Evolutionary conservation across 2,329 filamentous ascomycete genomes (phyloP), one percentile per base, ranked within the genome.

Genomic region (Paecilomyces formosus): DNA sequence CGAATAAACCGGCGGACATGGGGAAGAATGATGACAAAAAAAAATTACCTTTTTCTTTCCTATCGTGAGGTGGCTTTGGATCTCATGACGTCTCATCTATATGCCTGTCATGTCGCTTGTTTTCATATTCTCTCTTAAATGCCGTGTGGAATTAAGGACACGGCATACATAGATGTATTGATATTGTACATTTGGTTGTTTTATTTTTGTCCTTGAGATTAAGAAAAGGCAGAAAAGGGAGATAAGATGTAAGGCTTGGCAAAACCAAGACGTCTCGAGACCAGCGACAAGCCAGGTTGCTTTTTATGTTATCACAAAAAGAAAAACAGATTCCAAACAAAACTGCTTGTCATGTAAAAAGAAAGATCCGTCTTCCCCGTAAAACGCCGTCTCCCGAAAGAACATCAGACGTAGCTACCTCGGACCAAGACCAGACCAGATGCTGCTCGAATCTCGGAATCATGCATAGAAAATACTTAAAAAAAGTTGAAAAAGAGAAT

Each of bases 111-210:
- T 39, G 55, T 56, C 39, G 57, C 50, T 57, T 54, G 39, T 49
- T 58, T 15, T 13, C 1, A 22, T 57, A 54, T 49, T 57, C 50
- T 52, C 15, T 45, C 39, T 18, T 45, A 28, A 3, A 21, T 52
- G 54, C 33, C 45, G 24, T 58, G 30, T 33, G 1, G 8, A 2
- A 1, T 9, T 26, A 31, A 50, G 55, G 49, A 58, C 60, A 57
- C 60, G 52, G 60, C 66, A 63, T 70, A 24, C 66, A 63, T 70
- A 24, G 66, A 63, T 74, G 66, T 74, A 74, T 72, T 66, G 68
- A 60, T 70, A 72, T 66, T 69, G 65, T 66, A 70, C 65, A 68
- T 63, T 54, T 26, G 3, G 24, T 26, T 26, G 3, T 26, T 26
- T 26, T 26, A 3, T 26, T 63, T 64, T 57, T 9, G n/a, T 45